phyloP scores from a whole-genome alignment of 352 stramenopile genomes.

The Pythium sp. region DNA sequence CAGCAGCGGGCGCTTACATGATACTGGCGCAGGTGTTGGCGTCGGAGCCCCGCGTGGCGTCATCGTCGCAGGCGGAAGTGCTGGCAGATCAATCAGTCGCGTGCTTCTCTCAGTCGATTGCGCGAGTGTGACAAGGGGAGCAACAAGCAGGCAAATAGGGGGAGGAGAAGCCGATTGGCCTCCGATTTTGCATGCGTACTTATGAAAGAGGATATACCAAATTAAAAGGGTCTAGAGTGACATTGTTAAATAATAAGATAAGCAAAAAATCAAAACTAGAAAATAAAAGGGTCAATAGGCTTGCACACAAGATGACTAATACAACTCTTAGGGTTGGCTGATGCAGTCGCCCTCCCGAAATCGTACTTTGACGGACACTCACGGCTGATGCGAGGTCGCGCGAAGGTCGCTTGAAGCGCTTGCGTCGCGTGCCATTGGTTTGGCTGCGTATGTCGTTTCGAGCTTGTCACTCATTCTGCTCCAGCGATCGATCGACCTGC shows the following conservation, averaged over 20 bases:
- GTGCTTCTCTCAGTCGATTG: background rate
- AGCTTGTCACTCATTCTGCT: constrained; percentile 18
- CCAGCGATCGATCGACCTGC: constrained; percentile 6
- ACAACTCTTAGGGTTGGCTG: background rate
- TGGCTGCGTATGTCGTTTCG: constrained; percentile 16
- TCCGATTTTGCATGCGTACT: background rate
- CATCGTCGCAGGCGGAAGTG: background rate
- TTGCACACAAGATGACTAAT: background rate
- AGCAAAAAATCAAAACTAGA: no score
- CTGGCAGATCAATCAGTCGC: background rate
- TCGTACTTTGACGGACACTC: constrained; percentile 9
- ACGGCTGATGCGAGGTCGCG: constrained; percentile 14
- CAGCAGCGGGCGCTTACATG: constrained; percentile 15
- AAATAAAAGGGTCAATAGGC: background rate
- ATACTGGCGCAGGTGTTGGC: background rate
- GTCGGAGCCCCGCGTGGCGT: background rate
- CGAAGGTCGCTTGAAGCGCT: constrained; percentile 40
- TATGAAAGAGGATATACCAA: no score
- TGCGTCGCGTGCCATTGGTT: constrained; percentile 33
- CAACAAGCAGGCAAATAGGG: background rate
- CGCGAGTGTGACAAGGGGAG: background rate
- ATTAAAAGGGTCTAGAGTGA: no score
- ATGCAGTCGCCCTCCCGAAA: background rate
- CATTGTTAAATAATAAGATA: no score
- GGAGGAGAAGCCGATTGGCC: background rate